Evolutionary conservation across 2,329 filamentous ascomycete species (phyloP), one percentile per base, ranked within the genome.

Genomic region (Davidsoniella virescens): DNA sequence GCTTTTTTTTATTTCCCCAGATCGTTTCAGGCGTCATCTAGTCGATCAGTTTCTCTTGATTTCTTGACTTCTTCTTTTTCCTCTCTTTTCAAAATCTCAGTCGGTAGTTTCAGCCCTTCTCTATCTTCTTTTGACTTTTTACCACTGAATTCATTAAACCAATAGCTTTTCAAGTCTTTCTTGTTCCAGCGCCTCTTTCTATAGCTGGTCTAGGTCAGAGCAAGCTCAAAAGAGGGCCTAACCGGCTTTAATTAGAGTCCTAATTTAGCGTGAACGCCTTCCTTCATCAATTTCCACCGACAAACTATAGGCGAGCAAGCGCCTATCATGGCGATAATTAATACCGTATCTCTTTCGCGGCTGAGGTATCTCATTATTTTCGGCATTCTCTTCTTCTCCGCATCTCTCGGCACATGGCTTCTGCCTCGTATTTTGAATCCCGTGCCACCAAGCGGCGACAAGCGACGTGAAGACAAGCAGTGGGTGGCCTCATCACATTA

Each of bases 401-500:
- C 76, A 56, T 63, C 72, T 52, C 67, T 78, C 56, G 53, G 69
- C 45, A 63, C 72, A 44, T 71, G 68, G 59, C 62, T 70, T 26
- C 59, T 82, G 5, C 71, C 76, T 42, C 67, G 69, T 49, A 62
- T 70, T 41, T 70, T 83, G 54, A 76, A 82, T 53, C 82, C 82
- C 2, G 74, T 74, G n/a, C 70, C 69, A n/a, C 76, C 75, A 52
- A 69, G 72, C 53, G 70, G 70, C 36, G 75, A 76, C 47, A 78
- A 81, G 63, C 71, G 73, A 46, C 66, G 69, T 48, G 76, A 80
- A 56, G 80, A 86, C 60, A 66, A 67, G 52, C 67, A 64, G 56
- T 90, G 84, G 84, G 76, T 88, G 44, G 70, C 75, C 43, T 81
- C 75, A 16, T 85, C 82, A 12, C 77, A 77, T 37, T 80, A 80